Evolutionary conservation across 371 early-diverging fungal species (phyloP).

Genomic region (Phascolomyces articulosus): DNA sequence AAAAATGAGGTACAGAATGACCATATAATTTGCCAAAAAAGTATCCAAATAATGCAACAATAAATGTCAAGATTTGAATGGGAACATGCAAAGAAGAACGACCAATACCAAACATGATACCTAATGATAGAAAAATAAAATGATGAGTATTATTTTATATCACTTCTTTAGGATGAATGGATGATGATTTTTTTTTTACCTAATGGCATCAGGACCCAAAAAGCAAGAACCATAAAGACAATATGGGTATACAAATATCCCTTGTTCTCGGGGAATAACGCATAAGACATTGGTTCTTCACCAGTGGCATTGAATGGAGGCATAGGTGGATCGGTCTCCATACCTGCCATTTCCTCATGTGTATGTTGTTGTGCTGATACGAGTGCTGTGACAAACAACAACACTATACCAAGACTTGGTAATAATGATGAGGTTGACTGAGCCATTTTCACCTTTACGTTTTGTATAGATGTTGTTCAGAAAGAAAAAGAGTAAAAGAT

Average conservation of each 20-base stretch:
- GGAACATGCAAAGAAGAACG: conserved; percentile 52
- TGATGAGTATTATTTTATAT: too few relatives aligned
- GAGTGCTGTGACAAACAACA: conserved; percentile 12
- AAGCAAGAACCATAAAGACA: conserved; percentile 46
- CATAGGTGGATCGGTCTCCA: conserved; percentile 33
- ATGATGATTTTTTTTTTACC: conserved; percentile 24
- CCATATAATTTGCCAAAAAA: conserved; percentile 53
- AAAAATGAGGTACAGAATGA: conserved; percentile 48
- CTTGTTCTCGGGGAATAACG: conserved; percentile 44
- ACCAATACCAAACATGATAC: conserved; percentile 54
- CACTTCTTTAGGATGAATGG: too few relatives aligned
- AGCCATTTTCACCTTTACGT: background rate
- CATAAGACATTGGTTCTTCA: conserved; percentile 54
- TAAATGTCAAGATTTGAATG: conserved; percentile 37
- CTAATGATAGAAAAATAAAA: conserved; percentile 19
- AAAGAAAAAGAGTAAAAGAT: background rate
- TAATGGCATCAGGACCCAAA: conserved; percentile 53
- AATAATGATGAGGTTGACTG: background rate
- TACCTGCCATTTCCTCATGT: conserved; percentile 11
- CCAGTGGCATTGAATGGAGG: conserved; percentile 50
- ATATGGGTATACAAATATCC: conserved; percentile 47
- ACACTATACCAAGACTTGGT: background rate
- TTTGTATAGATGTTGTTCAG: background rate
- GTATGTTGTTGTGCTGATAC: conserved; percentile 32
- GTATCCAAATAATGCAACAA: conserved; percentile 42